Conservation (phyloP, 2,329 filamentous ascomycete species). For the Pseudomassariella vexata region DNA sequence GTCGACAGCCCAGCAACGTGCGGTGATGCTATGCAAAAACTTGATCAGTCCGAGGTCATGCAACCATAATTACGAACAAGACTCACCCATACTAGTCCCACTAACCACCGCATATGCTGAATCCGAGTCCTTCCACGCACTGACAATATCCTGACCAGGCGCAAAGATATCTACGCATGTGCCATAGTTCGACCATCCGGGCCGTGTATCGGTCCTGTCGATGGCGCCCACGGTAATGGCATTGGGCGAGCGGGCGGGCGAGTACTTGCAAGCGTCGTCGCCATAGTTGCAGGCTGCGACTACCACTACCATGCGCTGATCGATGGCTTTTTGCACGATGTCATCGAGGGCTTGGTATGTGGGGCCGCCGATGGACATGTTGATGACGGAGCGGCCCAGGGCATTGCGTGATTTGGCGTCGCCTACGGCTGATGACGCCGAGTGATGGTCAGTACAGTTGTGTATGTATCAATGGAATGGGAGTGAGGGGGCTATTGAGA, state of each 20-base stretch:
- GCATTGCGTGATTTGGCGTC: slow-evolving; percentile 14
- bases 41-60: neutral
- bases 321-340: slow-evolving; percentile 12
- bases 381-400: slow-evolving; percentile 18
- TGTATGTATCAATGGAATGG: neutral
- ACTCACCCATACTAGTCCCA: slow-evolving; percentile 20
- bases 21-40: slow-evolving; percentile 11
- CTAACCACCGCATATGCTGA: slow-evolving; percentile 11
- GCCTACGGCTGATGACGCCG: slow-evolving; percentile 17
- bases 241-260: slow-evolving; percentile 15
- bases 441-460: slow-evolving; percentile 5
- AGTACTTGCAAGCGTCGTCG: slow-evolving; percentile 16
- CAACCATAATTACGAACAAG: neutral
- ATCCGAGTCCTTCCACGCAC: slow-evolving; percentile 14
- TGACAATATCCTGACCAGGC: slow-evolving; percentile 17
- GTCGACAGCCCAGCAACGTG: slow-evolving; percentile 20
- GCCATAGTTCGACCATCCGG: slow-evolving; percentile 19
- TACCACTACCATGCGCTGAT: slow-evolving; percentile 18
- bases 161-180: slow-evolving; percentile 19
- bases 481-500: neutral
- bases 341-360: slow-evolving; percentile 14
- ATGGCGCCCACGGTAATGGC: slow-evolving; percentile 20
- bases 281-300: slow-evolving; percentile 20
- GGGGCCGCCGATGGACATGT: slow-evolving; percentile 19
- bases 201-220: slow-evolving; percentile 14